Percentiles rank a stretch among this genome's conserved stretches.
Conservation (phyloP, 768 basidiomycete species). For the Phylloporus arenicola region DNA sequence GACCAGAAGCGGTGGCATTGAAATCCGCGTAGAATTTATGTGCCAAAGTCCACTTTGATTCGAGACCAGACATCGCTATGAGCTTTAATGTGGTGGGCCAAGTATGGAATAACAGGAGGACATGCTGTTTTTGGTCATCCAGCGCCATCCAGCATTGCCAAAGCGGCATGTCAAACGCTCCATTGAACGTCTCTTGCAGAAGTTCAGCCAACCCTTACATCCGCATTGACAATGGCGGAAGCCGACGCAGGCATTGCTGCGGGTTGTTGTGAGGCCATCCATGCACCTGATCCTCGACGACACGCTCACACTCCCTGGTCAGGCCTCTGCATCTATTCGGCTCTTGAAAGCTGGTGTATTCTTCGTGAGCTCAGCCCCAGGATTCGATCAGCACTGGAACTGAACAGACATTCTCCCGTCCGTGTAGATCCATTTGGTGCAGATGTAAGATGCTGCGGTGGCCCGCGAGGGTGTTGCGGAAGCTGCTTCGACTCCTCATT, state of each 20-base stretch:
- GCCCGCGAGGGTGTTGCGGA: conserved; percentile 24
- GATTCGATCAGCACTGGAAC: neutral
- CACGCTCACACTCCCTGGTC: neutral
- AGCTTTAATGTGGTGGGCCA: too few relatives aligned
- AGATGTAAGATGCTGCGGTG: conserved; percentile 21
- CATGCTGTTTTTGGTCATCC: neutral
- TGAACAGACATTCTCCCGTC: neutral
- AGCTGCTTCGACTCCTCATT: conserved; percentile 27
- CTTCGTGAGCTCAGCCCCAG: conserved; percentile 16
- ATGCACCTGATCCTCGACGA: neutral
- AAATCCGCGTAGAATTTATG: conserved; percentile 27
- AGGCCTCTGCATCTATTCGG: conserved; percentile 13
- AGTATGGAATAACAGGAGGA: too few relatives aligned
- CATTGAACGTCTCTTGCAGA: neutral
- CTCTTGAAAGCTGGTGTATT: conserved; percentile 22
- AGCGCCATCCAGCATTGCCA: too few relatives aligned
- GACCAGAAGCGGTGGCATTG: conserved; percentile 23
- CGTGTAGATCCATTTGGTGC: conserved; percentile 21
- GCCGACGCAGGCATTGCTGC: conserved; percentile 3
- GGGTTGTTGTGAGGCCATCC: conserved; percentile 16
- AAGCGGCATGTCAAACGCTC: too few relatives aligned
- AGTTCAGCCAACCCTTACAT: neutral
- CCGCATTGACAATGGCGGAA: conserved; percentile 14
- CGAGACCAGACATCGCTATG: conserved; percentile 16
- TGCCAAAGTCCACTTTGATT: conserved; percentile 26